Conservation (phyloP, 441 rosid species). For the Pelargonium exstipulatum region DNA sequence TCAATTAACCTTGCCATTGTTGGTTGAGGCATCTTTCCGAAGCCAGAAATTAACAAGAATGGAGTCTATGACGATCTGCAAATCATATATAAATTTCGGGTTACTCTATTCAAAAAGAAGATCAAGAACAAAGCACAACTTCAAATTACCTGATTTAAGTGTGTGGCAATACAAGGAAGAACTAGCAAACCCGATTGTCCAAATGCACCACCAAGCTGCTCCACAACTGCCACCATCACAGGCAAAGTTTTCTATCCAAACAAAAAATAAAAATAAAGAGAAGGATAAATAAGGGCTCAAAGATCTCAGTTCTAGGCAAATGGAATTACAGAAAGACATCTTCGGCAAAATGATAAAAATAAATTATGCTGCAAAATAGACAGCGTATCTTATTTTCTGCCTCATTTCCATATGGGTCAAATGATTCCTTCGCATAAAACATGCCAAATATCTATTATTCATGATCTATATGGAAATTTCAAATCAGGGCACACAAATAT, state of each 20-base stretch:
- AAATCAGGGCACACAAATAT: background rate
- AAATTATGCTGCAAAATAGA: background rate
- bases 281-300: slow-evolving; percentile 13
- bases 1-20: slow-evolving; percentile 47
- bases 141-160: slow-evolving; percentile 58
- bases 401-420: background rate
- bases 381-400: background rate
- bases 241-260: slow-evolving; percentile 71
- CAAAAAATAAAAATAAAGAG: background rate
- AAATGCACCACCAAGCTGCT: slow-evolving; percentile 75
- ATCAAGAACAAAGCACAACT: background rate
- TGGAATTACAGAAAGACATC: background rate
- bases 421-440: background rate
- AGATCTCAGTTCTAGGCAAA: background rate
- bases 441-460: background rate
- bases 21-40: slow-evolving; percentile 34
- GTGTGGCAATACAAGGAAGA: slow-evolving; percentile 95
- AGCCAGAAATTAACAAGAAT: slow-evolving; percentile 65
- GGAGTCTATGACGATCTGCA: slow-evolving; percentile 77
- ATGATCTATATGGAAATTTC: slow-evolving; percentile 5
- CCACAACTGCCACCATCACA: slow-evolving; percentile 82
- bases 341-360: background rate
- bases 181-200: slow-evolving; percentile 86
- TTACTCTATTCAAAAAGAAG: background rate
- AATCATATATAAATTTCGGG: slow-evolving; percentile 11